Evolutionary conservation across 805 yeast species (phyloP).

Genomic region (Cyberlindnera sargentensis): DNA sequence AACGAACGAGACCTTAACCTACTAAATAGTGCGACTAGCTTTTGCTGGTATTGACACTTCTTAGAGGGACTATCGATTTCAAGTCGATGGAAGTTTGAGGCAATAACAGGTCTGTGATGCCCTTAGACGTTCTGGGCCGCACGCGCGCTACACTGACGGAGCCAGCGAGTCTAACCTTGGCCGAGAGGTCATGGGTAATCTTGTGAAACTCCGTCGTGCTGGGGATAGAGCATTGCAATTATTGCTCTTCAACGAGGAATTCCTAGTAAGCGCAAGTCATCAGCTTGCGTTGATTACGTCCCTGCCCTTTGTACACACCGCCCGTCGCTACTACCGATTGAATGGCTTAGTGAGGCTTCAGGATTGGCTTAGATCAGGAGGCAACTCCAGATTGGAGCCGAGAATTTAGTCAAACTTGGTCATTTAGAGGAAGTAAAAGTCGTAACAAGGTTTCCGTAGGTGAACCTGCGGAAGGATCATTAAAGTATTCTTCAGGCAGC

Average conservation of each 20-base stretch:
- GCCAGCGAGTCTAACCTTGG: constrained; percentile 4
- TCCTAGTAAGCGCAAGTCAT: too few relatives aligned
- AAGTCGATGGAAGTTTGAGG: constrained; percentile 2
- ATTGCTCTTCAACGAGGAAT: constrained; percentile 1
- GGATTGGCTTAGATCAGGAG: too few relatives aligned
- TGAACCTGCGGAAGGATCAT: too few relatives aligned
- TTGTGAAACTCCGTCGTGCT: constrained; percentile 1
- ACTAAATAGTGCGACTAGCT: background rate
- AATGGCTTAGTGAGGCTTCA: too few relatives aligned
- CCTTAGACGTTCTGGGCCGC: constrained; percentile 5
- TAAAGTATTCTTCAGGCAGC: too few relatives aligned
- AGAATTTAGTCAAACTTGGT: too few relatives aligned
- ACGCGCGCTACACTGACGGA: constrained; percentile 4
- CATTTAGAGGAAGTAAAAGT: too few relatives aligned
- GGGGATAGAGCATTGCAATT: background rate
- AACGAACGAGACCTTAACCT: background rate
- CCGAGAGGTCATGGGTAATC: constrained; percentile 3
- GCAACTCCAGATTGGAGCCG: too few relatives aligned
- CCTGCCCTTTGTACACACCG: too few relatives aligned
- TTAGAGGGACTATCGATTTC: constrained; percentile 3
- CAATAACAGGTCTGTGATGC: constrained; percentile 6
- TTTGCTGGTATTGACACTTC: constrained; percentile 1
- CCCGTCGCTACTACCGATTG: too few relatives aligned
- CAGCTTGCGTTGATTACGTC: too few relatives aligned
- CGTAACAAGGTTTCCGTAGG: too few relatives aligned